Percentiles rank a stretch among this genome's conserved stretches.
phyloP scores from a whole-genome alignment of 1,139 yeast species.

The Pichia sp. region DNA sequence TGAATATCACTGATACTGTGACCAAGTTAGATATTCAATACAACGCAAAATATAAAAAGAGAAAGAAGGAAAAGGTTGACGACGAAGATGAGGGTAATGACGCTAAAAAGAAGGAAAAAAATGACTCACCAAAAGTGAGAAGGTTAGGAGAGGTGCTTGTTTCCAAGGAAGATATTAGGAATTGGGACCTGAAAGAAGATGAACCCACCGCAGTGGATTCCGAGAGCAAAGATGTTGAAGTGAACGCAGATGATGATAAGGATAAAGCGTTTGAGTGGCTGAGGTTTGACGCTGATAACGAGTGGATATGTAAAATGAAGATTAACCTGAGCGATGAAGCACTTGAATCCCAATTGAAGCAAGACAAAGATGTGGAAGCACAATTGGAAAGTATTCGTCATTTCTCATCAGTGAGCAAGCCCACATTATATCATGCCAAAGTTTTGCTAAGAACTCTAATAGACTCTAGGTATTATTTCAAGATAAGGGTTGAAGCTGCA shows the following conservation, averaged over 20 bases:
- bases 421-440: conserved; percentile 64
- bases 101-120: conserved; percentile 24
- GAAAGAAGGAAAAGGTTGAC: conserved; percentile 45
- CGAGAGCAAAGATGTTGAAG: conserved; percentile 41
- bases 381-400: conserved; percentile 78
- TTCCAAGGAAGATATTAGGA: conserved; percentile 48
- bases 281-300: conserved; percentile 92
- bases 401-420: conserved; percentile 50
- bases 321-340: conserved; percentile 91
- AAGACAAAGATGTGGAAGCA: conserved; percentile 95
- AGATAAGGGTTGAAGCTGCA: conserved; percentile 85
- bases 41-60: conserved; percentile 76
- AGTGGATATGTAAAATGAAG: conserved; percentile 83
- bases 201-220: conserved; percentile 20
- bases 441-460: conserved; percentile 71
- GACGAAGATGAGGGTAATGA: conserved; percentile 24
- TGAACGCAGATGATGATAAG: conserved; percentile 30
- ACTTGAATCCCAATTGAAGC: conserved; percentile 90
- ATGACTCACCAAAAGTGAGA: conserved; percentile 33
- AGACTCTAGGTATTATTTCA: conserved; percentile 84
- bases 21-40: conserved; percentile 91
- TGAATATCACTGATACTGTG: conserved; percentile 76
- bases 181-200: conserved; percentile 77
- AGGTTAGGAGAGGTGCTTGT: conserved; percentile 73
- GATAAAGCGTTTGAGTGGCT: conserved; percentile 95